Evolutionary conservation across 305 asterid genomes (phyloP), one percentile per base, ranked within the genome.

Genomic region (Solanum hybrid): DNA sequence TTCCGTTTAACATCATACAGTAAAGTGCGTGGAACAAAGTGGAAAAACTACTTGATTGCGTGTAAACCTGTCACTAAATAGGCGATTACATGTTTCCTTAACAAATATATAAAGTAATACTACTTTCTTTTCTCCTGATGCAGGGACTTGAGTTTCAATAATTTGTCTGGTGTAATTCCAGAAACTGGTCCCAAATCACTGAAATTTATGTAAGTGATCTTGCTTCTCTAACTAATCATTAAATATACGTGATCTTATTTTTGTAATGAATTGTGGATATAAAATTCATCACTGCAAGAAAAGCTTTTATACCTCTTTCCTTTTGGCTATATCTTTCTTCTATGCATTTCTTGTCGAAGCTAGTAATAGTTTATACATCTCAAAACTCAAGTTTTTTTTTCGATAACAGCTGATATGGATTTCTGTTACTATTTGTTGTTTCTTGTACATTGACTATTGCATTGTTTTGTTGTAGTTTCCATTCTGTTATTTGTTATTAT

Each of bases 71-170:
- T 82, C 69, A 7, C 24, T 84, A 6, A 13, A 60, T 8, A 14
- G 36, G 24, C 29, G 11, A 26, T 51, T 85, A 64, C 87, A 51
- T 85, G 87, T 85, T 29, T 51, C 29, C 75, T 85, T 73, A 85
- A 42, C 66, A 40, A 75, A 78, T 27, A 24, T 78, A 31, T 76
- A 79, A 42, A 42, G 22, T 46, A 35, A 46, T 76, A 8, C 37
- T n/a, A 42, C 66, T 29, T 36, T 71, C 34, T 85, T 34, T 89
- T 79, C 35, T 73, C 31, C 32, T 29, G 56, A 31, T 60, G 22
- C 75, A 90, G 91, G 89, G 91, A 90, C 84, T 90, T 90, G 87
- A 90, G 91, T 79, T 90, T 90, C 82, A 90, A 90, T 79, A 20
- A 32, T 13, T 79, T 90, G 89, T 35, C 31, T 40, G 89, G 89